Evolutionary conservation across 768 basidiomycete genomes (phyloP), one percentile per base, ranked within the genome.

Genomic region (Tremella yokohamensis): DNA sequence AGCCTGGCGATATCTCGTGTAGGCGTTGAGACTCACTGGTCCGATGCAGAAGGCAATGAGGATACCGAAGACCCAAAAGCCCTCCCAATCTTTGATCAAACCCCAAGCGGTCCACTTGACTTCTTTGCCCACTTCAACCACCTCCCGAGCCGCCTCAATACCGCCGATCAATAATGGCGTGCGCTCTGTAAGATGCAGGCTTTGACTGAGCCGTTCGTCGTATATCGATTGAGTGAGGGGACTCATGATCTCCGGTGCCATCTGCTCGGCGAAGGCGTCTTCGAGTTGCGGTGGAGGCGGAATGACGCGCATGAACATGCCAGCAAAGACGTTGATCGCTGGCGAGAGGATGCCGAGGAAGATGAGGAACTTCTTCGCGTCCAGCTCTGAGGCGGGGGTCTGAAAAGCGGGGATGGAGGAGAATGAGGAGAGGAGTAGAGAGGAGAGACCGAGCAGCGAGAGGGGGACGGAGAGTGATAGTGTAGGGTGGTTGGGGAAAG

Each of bases 131-230:
- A 47, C n/a, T n/a, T 65, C 61, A 48, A 67, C 68, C 7, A 59
- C 63, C n/a, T 73, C 75, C 40, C 73, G 69, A 16, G 69, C 75
- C n/a, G 72, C 69, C 45, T 73, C 72, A 3, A 64, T 59, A 11
- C 75, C 75, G n/a, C 75, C 75, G 53, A 73, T 70, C 37, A 76
- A 48, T 54, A 74, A 57, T 16, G 75, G 75, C 12, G 75, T 75
- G 13, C 63, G 62, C 52, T 76, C 75, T 38, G 65, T 65, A 16
- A 73, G 62, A 49, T 74, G 66, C 40, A 74, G 50, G 0, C 71
- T 40, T 39, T 74, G 66, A 11, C 60, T 55, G 39, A 69, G 63
- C 8, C n/a, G 22, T 45, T 45, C 42, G 42, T 22, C 42, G 22
- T 45, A 22, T 18, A 45, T 18, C 8, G n/a, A 18, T 45, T 45